Evolutionary conservation across 2,329 filamentous ascomycete genomes (phyloP).

Genomic region (Botryotinia calthae): DNA sequence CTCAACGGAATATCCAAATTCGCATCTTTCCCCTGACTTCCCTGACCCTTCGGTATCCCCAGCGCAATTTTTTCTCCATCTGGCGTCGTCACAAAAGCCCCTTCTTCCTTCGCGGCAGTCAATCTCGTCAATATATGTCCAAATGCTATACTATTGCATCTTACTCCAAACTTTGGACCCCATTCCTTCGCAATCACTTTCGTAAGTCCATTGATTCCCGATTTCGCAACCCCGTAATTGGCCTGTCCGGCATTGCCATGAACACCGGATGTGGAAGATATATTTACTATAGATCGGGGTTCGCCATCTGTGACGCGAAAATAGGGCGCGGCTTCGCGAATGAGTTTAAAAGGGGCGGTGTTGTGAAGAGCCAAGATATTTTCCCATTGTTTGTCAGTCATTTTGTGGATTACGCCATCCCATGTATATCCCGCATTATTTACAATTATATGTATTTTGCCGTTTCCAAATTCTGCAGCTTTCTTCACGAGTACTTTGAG

Average conservation of each 20-base stretch:
- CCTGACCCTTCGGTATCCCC: constrained; percentile 66
- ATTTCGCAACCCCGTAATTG: constrained; percentile 85
- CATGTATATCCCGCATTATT: constrained; percentile 93
- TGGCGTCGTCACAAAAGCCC: constrained; percentile 73
- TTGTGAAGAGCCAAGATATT: constrained; percentile 81
- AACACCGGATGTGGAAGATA: constrained; percentile 76
- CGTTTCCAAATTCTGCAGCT: constrained; percentile 75
- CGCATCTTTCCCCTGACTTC: constrained; percentile 43
- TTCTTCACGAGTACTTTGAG: constrained; percentile 69
- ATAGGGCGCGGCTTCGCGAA: constrained; percentile 77
- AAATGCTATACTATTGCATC: constrained; percentile 81
- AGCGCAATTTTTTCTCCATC: constrained; percentile 73
- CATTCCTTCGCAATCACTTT: constrained; percentile 93
- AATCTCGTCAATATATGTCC: constrained; percentile 77
- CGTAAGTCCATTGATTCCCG: constrained; percentile 76
- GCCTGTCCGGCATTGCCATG: constrained; percentile 89
- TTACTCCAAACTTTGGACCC: constrained; percentile 79
- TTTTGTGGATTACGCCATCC: constrained; percentile 92
- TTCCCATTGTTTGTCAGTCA: constrained; percentile 88
- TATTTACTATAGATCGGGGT: constrained; percentile 76
- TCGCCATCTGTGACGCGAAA: constrained; percentile 85
- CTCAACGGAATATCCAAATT: constrained; percentile 74
- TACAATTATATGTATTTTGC: constrained; percentile 88
- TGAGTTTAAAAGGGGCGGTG: constrained; percentile 81
- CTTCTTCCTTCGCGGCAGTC: constrained; percentile 80